These are phyloP conservation scores for Taiozyma sp. DNA, from an alignment of 1,139 yeast genomes.

Conservation along the genomic window DNA sequence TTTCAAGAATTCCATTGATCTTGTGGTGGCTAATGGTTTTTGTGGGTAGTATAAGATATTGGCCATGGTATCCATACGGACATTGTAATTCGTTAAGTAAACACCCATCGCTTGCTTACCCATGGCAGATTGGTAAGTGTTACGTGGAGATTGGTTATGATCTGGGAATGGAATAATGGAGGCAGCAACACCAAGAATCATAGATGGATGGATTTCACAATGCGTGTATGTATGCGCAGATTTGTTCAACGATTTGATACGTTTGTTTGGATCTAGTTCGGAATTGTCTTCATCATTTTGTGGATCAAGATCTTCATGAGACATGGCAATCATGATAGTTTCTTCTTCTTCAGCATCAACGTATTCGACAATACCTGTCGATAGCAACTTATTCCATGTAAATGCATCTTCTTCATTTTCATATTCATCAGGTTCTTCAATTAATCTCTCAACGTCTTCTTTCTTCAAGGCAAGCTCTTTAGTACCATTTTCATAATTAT, in stretches of 20 bases:
- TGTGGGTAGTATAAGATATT: slow-evolving; percentile 96
- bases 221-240: slow-evolving; percentile 90
- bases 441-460: slow-evolving; percentile 71
- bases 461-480: slow-evolving; percentile 79
- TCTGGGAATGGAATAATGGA: slow-evolving; percentile 99
- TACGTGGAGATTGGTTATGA: slow-evolving; percentile 99
- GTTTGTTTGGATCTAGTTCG: slow-evolving; percentile 70
- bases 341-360: slow-evolving; percentile 98
- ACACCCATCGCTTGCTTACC: slow-evolving; percentile 99
- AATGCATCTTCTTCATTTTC: slow-evolving; percentile 54
- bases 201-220: slow-evolving; percentile 98
- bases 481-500: slow-evolving; percentile 65
- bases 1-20: slow-evolving; percentile 96
- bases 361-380: slow-evolving; percentile 88
- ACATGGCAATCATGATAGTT: slow-evolving; percentile 97
- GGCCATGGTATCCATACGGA: slow-evolving; percentile 99
- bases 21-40: slow-evolving; percentile 98
- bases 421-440: slow-evolving; percentile 54
- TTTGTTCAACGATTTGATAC: slow-evolving; percentile 66
- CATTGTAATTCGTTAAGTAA: slow-evolving; percentile 90
- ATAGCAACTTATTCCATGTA: slow-evolving; percentile 83
- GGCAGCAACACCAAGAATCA: slow-evolving; percentile 98
- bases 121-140: slow-evolving; percentile 99
- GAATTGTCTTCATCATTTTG: slow-evolving; percentile 41
- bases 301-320: slow-evolving; percentile 91